Percentiles rank a stretch among this genome's conserved stretches.
Evolutionary conservation across 768 basidiomycete genomes (phyloP).

Genomic region (Lactifluus volemus): DNA sequence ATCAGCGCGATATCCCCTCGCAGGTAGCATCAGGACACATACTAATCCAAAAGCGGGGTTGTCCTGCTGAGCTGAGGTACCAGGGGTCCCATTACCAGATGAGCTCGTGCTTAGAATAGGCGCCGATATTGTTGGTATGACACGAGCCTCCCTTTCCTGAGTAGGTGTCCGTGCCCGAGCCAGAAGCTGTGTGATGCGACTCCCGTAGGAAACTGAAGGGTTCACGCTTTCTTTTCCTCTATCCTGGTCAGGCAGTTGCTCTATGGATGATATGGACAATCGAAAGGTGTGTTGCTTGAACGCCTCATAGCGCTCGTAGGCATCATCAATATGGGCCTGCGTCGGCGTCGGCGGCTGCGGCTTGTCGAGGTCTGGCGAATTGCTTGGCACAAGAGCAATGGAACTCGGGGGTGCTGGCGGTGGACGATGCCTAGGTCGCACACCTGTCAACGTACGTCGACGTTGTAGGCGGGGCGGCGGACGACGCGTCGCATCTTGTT

Average conservation of each 20-base stretch:
- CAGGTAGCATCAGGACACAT: conserved; percentile 20
- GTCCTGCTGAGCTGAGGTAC: conserved; percentile 32
- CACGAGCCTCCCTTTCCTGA: conserved; percentile 37
- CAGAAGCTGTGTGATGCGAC: conserved; percentile 42
- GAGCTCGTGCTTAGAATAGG: conserved; percentile 51
- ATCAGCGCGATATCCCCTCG: not conserved
- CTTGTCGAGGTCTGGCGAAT: conserved; percentile 15
- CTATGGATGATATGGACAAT: conserved; percentile 56
- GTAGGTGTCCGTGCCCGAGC: conserved; percentile 51
- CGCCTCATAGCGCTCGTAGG: conserved; percentile 84
- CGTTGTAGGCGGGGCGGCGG: conserved; percentile 26
- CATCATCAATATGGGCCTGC: conserved; percentile 53
- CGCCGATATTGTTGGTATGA: conserved; percentile 53
- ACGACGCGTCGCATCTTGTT: conserved; percentile 46
- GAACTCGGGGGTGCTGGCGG: conserved; percentile 40
- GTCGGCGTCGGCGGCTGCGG: conserved; percentile 6
- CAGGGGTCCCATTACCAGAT: conserved; percentile 1
- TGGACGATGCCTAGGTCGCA: conserved; percentile 35
- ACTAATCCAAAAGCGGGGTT: conserved; percentile 67
- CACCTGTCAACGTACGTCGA: conserved; percentile 22
- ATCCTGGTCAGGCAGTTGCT: conserved; percentile 26
- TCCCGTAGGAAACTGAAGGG: conserved; percentile 5
- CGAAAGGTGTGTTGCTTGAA: conserved; percentile 52
- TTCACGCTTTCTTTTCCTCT: conserved; percentile 26
- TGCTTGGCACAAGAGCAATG: conserved; percentile 22